phyloP scores from a whole-genome alignment of 768 basidiomycete species.

The Tricholoma sp. region DNA sequence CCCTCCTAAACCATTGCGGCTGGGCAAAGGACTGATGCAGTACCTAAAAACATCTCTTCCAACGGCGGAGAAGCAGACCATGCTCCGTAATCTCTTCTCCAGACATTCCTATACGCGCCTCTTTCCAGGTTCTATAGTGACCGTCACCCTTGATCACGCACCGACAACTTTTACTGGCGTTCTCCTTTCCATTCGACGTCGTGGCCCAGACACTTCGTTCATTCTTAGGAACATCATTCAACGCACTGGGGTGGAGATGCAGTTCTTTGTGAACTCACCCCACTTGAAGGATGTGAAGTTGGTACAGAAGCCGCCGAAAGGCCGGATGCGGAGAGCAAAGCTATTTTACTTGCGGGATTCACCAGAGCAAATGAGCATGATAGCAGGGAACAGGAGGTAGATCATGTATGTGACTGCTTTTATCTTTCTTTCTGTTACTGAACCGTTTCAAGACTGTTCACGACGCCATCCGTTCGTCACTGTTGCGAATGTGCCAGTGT shows the following conservation, averaged over 20 bases:
- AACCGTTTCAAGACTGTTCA: background rate
- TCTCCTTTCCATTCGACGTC: slow-evolving; percentile 73
- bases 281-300: slow-evolving; percentile 85
- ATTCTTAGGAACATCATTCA: slow-evolving; percentile 86
- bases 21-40: slow-evolving; percentile 77
- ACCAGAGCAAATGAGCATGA: slow-evolving; percentile 79
- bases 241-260: slow-evolving; percentile 90
- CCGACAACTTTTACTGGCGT: slow-evolving; percentile 87
- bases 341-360: slow-evolving; percentile 78
- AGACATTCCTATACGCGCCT: slow-evolving; percentile 63
- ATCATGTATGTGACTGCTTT: slow-evolving; percentile 9
- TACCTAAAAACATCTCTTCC: slow-evolving; percentile 63
- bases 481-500: background rate
- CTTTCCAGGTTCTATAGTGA: slow-evolving; percentile 81
- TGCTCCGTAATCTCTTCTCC: slow-evolving; percentile 69
- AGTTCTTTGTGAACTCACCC: slow-evolving; percentile 82
- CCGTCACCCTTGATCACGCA: slow-evolving; percentile 70
- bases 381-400: slow-evolving; percentile 44
- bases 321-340: slow-evolving; percentile 71
- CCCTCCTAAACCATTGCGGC: slow-evolving; percentile 41
- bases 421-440: background rate
- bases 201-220: slow-evolving; percentile 86
- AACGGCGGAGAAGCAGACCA: slow-evolving; percentile 61
- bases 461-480: background rate
- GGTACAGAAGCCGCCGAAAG: slow-evolving; percentile 57